These are phyloP conservation scores for Rehmannia glutinosa DNA, from an alignment of 257 asterid genomes.

Conservation along the genomic window DNA sequence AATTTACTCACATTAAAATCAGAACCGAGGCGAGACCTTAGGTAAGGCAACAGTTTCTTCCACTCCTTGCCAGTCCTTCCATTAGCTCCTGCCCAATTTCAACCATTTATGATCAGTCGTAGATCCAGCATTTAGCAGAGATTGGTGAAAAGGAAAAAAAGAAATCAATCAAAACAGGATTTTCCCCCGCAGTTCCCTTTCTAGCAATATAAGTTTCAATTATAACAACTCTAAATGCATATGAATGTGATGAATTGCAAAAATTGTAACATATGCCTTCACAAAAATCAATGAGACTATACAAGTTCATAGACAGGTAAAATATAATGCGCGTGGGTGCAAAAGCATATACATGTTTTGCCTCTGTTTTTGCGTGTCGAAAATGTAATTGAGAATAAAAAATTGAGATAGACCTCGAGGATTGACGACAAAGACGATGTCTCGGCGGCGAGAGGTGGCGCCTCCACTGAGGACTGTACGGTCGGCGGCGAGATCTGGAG, in stretches of 20 bases:
- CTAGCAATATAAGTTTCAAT: not conserved
- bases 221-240: not conserved
- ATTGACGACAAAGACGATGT: constrained; percentile 82
- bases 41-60: constrained; percentile 83
- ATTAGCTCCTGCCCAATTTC: constrained; percentile 75
- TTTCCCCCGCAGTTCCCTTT: not conserved
- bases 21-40: constrained; percentile 81
- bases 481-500: constrained; percentile 63
- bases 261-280: not conserved
- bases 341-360: not conserved
- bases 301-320: not conserved
- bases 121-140: not conserved
- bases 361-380: not conserved
- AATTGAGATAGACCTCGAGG: constrained; percentile 55
- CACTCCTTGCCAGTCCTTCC: constrained; percentile 94
- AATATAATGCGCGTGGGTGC: not conserved
- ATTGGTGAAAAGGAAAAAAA: not conserved
- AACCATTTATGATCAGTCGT: constrained; percentile 1
- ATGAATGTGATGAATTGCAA: not conserved
- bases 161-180: not conserved
- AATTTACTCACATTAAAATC: constrained; percentile 73
- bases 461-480: constrained; percentile 27
- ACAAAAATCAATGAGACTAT: not conserved
- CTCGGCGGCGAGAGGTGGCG: constrained; percentile 66
- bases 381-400: not conserved